phyloP scores from a whole-genome alignment of 768 basidiomycete species.

The Saitozyma podzolica region DNA sequence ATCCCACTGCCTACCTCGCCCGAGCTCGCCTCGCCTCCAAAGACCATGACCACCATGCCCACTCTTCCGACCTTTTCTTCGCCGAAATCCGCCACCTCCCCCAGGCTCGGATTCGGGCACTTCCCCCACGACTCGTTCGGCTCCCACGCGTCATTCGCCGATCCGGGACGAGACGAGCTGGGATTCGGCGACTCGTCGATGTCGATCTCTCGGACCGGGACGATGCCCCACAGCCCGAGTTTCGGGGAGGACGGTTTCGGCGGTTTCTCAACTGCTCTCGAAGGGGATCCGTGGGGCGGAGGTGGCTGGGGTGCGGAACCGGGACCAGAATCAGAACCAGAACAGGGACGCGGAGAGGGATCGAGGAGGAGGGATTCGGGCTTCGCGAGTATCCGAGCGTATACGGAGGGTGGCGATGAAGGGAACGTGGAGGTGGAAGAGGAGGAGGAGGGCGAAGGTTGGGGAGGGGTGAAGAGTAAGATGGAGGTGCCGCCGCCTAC shows the following conservation, averaged over 20 bases:
- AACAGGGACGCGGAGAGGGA: too few species aligned
- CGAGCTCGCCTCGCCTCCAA: too few species aligned
- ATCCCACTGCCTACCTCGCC: too few species aligned
- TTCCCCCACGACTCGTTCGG: background rate
- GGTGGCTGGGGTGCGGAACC: slow-evolving; percentile 9
- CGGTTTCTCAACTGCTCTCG: slow-evolving; percentile 4
- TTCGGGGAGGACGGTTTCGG: slow-evolving; percentile 4
- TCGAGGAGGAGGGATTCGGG: too few species aligned
- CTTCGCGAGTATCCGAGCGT: background rate
- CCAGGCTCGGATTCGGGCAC: too few species aligned
- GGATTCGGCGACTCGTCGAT: background rate
- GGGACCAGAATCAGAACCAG: background rate
- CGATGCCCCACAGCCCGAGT: background rate
- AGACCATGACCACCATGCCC: too few species aligned
- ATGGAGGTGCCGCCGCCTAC: background rate
- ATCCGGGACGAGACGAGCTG: background rate
- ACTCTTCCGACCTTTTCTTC: too few species aligned
- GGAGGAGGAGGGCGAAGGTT: slow-evolving; percentile 27
- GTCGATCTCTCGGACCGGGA: too few species aligned
- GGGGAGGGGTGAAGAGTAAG: slow-evolving; percentile 21
- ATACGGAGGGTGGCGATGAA: too few species aligned
- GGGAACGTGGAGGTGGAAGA: slow-evolving; percentile 8
- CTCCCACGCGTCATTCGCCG: background rate
- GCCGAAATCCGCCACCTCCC: too few species aligned
- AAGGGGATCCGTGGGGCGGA: slow-evolving; percentile 5